Evolutionary conservation across 1,139 yeast genomes (phyloP).

Genomic region (Kazachstania sp.): DNA sequence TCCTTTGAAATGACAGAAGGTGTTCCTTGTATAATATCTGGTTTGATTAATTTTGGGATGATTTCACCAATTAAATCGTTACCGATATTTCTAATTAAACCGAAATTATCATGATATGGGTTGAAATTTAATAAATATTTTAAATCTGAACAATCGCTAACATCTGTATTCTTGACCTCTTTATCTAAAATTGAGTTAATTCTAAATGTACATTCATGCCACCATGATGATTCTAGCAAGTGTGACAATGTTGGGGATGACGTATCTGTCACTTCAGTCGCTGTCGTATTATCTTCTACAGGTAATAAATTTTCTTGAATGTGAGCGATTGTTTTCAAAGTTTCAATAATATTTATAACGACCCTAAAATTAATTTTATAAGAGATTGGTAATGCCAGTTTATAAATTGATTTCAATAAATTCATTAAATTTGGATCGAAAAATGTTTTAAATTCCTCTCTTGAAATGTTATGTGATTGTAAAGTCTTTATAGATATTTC

Average conservation of each 20-base stretch:
- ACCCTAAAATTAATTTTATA: conserved; percentile 25
- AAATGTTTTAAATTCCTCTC: conserved; percentile 11
- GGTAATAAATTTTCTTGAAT: conserved; percentile 6
- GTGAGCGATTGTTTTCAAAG: conserved; percentile 19
- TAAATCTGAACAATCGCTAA: conserved; percentile 8
- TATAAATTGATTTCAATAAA: conserved; percentile 20
- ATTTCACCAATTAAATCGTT: conserved; percentile 17
- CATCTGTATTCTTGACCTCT: conserved; percentile 12
- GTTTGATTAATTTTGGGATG: conserved; percentile 19
- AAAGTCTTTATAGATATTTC: conserved; percentile 35
- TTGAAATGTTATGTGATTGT: conserved; percentile 13
- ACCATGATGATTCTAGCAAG: conserved; percentile 19
- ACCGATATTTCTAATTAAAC: conserved; percentile 25
- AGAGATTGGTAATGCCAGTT: conserved; percentile 25
- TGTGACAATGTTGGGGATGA: not conserved
- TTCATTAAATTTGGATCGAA: conserved; percentile 16
- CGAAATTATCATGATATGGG: conserved; percentile 17
- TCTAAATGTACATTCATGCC: conserved; percentile 22
- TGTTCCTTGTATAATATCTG: conserved; percentile 15
- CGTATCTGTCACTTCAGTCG: not conserved
- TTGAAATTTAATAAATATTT: conserved; percentile 10
- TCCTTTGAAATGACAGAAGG: conserved; percentile 27
- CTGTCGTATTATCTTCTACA: not conserved
- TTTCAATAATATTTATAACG: conserved; percentile 21
- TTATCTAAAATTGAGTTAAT: conserved; percentile 18